Evolutionary conservation across 169 alveolate species (phyloP), one percentile per base, ranked within the genome.

Genomic region (Plasmodium inui): DNA sequence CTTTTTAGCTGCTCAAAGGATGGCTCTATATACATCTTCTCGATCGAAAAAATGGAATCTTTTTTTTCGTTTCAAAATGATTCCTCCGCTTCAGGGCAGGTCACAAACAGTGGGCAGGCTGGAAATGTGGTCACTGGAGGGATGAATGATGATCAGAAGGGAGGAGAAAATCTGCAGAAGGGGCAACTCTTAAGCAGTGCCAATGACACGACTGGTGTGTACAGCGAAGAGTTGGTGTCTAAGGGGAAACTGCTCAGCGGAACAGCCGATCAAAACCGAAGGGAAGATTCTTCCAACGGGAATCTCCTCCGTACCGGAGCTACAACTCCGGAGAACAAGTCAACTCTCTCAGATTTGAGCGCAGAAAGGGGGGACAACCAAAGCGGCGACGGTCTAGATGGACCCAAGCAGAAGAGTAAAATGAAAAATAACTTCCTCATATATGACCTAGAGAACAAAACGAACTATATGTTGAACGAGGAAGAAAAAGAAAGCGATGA

Each of bases 401-500:
- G 26, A 1, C 41, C 71, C 3, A 73, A 61, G n/a, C 46, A 34
- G 50, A 61, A 39, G 6, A 80, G 14, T 10, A 73, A 89, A 80
- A 34, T 67, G 55, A 26, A 61, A 41, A 44, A 57, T 73, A 57
- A 41, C 46, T 79, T 89, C 80, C 72, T 81, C 39, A 4, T 89
- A 34, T 89, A 89, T 22, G 94, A 89, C 28, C 39, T 89, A 50
- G 46, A 61, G 8, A 89, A 80, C 70, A 79, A 80, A 89, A 79
- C 76, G 1, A 89, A 89, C 8, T 89, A 89, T 32, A 19, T 70
- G 1, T 41, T 89, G 53, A 30, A 89, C 28, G 94, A 78, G 34
- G 94, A 79, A n/a, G 94, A 89, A 89, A 78, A 89, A 80, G 90
- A 89, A 28, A 80, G 50, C 61, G 90, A 89, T 5, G 94, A 89